Base-by-base conservation (phyloP, 139 green algal species). In the Auxenochlorella protothecoides region DNA sequence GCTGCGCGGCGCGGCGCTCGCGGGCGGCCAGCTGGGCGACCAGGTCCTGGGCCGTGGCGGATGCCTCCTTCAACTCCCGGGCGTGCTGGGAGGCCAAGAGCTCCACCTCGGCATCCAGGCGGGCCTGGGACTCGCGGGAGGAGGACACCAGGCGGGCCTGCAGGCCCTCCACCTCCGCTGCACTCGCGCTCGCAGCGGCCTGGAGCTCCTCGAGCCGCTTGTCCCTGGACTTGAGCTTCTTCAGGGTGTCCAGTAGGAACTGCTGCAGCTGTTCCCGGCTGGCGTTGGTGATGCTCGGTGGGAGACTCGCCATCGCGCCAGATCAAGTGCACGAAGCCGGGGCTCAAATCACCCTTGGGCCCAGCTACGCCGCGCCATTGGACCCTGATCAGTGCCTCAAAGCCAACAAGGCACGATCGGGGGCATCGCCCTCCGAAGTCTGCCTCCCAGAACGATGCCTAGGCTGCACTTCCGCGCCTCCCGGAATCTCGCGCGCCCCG, bases 1-100 rank as follows among this genome's bases (percentile, higher is more conserved):
- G 66, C 66, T 76, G 51, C 2, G 51, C 7, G 2, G 71, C 65
- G 4, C 67, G 75, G 57, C 70, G 64, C 27, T 72, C 61, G 9
- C 64, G 76, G 3, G 55, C 27, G 4, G 44, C 57, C 9, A 62
- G 57, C 57, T 62, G 57, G 9, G 9, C 9, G 11, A 9, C 11
- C 57, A 62, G 57, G 11, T 62, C 57, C 57, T 9, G 9, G 9
- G 57, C 57, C 2, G 9, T 11, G 11, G 57, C 57, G 9, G 9
- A 11, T 11, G 57, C 57, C 57, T 62, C 11, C 11, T 62, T 9
- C 9, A 62, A 11, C 57, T 11, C 57, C 57, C 11, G 57, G 57
- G 9, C 9, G 9, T 15, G 9, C 57, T 62, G 57, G 9, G 57
- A 62, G 11, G 57, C 11, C 9, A 62, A 9, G 57, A 62, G 57